Evolutionary conservation across 495 filamentous ascomycete species (phyloP).

Genomic region (Hypoxylon perforatum): DNA sequence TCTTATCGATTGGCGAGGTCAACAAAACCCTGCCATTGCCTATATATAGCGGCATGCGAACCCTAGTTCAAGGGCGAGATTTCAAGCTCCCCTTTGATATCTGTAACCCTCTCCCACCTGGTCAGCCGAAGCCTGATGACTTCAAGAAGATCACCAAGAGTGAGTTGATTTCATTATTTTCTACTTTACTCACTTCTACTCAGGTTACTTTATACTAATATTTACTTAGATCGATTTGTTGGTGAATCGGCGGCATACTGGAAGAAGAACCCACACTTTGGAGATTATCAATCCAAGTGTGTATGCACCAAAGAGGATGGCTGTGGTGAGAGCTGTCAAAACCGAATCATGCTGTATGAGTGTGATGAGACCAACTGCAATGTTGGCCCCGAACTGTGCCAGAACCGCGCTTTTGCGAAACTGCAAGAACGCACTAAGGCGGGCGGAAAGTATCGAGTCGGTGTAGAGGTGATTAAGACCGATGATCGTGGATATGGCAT

Average conservation of each 20-base stretch:
- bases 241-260: constrained; percentile 87
- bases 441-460: constrained; percentile 85
- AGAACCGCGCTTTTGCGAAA: constrained; percentile 87
- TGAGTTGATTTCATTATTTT: constrained; percentile 51
- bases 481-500: constrained; percentile 89
- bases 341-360: constrained; percentile 96
- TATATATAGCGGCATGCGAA: constrained; percentile 58
- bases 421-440: constrained; percentile 79
- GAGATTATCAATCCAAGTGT: constrained; percentile 78
- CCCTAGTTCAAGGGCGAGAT: constrained; percentile 74
- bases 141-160: constrained; percentile 92
- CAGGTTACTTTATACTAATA: constrained; percentile 14
- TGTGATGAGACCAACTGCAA: constrained; percentile 92
- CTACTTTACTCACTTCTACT: background rate
- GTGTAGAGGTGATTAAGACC: constrained; percentile 95
- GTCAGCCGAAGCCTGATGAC: constrained; percentile 89
- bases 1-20: constrained; percentile 49
- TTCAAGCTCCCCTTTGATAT: constrained; percentile 91
- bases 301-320: constrained; percentile 80
- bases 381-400: constrained; percentile 74
- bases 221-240: constrained; percentile 80
- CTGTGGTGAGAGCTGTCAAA: constrained; percentile 90
- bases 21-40: constrained; percentile 59
- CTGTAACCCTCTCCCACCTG: constrained; percentile 83
- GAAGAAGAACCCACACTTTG: constrained; percentile 79